Evolutionary conservation across 345 rosid species (phyloP), one percentile per base, ranked within the genome.

Genomic region (Populus deltoides): DNA sequence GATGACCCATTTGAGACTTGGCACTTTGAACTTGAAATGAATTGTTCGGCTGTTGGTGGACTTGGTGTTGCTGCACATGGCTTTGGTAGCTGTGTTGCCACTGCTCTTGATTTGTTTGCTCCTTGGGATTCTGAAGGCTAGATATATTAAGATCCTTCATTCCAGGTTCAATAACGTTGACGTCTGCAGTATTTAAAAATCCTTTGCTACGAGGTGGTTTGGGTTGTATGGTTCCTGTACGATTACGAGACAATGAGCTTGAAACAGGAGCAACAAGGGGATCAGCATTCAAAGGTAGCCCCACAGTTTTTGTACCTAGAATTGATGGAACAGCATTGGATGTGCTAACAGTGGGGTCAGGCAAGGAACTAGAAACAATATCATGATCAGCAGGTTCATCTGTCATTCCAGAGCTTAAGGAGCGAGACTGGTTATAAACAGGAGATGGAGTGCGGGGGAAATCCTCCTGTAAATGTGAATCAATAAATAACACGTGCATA

Each of bases 81-180:
- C 72, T 79, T 71, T 76, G 84, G 70, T 77, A 62, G 65, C 79
- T 83, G 49, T 78, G 49, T 22, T 68, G 79, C 84, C 83, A 82
- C 63, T 84, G 79, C 67, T 79, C 86, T 72, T 70, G 85, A 74
- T 62, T 74, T 71, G 74, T 77, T 74, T 57, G 81, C 75, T 68
- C 74, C 36, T 78, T 79, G 25, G 76, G 68, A 79, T 35, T 79
- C n/a, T 57, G 73, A 7, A 78, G n/a, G 75, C 80, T 73, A 33
- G 87, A 85, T 62, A 87, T 77, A 78, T 78, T 88, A 62, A 78
- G 83, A 71, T 65, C 82, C 83, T 82, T 85, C 86, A 85, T 75
- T 73, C 79, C 74, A 61, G 85, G 72, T 62, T 78, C 75, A 59
- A 86, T 61, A 75, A 75, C 16, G 0, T 49, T 70, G 47, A 78